phyloP scores from a whole-genome alignment of 2,329 filamentous ascomycete species.

The Hymenoscyphus linearis region DNA sequence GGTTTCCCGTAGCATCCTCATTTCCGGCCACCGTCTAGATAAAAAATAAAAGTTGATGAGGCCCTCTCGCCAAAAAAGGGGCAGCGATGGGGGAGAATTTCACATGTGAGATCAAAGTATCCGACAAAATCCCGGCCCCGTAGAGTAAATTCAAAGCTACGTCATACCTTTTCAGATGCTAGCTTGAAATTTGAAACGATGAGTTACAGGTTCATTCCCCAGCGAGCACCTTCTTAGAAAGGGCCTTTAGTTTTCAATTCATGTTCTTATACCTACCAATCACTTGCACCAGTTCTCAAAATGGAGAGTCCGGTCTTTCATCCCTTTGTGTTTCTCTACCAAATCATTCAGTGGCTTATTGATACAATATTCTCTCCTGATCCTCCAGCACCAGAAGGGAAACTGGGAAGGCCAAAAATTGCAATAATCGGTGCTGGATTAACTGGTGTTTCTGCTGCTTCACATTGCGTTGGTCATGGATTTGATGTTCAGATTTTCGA shows the following conservation, averaged over 20 bases:
- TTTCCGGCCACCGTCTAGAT: neutral
- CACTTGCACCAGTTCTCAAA: neutral
- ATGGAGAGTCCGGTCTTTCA: conserved; percentile 40
- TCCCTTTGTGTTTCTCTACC: conserved; percentile 57
- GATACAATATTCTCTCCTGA: conserved; percentile 62
- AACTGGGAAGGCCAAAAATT: conserved; percentile 58
- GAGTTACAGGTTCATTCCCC: neutral
- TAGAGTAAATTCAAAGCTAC: neutral
- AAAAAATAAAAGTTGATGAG: neutral
- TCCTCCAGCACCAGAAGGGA: conserved; percentile 55
- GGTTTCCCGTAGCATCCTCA: too few relatives aligned
- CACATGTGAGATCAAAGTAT: neutral
- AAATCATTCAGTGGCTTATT: conserved; percentile 59
- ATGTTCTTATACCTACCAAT: neutral
- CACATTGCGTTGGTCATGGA: conserved; percentile 79
- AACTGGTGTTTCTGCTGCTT: conserved; percentile 71
- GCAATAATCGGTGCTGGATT: conserved; percentile 68
- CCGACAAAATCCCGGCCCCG: neutral
- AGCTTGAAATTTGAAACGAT: neutral
- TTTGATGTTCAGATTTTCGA: conserved; percentile 81
- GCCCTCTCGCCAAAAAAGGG: neutral
- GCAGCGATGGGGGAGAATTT: neutral
- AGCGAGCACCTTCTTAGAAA: neutral
- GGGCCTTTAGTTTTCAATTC: neutral
- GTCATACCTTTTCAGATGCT: neutral